Conservation (phyloP, 1,284 basidiomycete genomes). For the Volvariella surrecta region DNA sequence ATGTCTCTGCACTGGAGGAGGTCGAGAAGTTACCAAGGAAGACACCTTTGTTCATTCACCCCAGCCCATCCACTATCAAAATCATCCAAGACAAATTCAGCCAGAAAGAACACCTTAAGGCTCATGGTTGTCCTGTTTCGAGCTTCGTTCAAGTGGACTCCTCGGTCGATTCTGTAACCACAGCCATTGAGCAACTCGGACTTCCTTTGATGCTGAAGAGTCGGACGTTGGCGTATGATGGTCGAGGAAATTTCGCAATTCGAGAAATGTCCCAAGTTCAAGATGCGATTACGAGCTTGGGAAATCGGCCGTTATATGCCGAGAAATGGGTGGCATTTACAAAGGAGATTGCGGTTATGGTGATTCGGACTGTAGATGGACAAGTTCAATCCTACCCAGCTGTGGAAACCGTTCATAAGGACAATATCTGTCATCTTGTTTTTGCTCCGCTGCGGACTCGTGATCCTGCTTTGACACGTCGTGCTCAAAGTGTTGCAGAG, state of each 20-base stretch:
- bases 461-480: conserved; percentile 47
- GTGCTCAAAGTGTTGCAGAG: conserved; percentile 76
- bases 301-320: conserved; percentile 74
- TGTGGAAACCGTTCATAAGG: conserved; percentile 94
- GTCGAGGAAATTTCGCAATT: conserved; percentile 87
- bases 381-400: conserved; percentile 83
- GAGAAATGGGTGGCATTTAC: conserved; percentile 91
- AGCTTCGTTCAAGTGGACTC: conserved; percentile 61
- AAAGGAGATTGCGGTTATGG: conserved; percentile 96
- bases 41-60: conserved; percentile 63
- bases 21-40: conserved; percentile 35
- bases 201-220: conserved; percentile 96
- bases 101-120: conserved; percentile 77
- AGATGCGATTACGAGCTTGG: conserved; percentile 62
- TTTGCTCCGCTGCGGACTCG: conserved; percentile 73
- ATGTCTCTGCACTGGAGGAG: conserved; percentile 69
- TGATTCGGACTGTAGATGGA: conserved; percentile 75
- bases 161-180: conserved; percentile 45
- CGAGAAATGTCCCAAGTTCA: conserved; percentile 44
- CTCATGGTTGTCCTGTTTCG: conserved; percentile 62
- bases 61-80: conserved; percentile 76
- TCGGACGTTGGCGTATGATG: conserved; percentile 92
- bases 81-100: conserved; percentile 94
- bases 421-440: conserved; percentile 92
- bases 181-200: conserved; percentile 53